Evolutionary conservation across 305 asterid genomes (phyloP), one percentile per base, ranked within the genome.

Genomic region (Solanum hybrid): DNA sequence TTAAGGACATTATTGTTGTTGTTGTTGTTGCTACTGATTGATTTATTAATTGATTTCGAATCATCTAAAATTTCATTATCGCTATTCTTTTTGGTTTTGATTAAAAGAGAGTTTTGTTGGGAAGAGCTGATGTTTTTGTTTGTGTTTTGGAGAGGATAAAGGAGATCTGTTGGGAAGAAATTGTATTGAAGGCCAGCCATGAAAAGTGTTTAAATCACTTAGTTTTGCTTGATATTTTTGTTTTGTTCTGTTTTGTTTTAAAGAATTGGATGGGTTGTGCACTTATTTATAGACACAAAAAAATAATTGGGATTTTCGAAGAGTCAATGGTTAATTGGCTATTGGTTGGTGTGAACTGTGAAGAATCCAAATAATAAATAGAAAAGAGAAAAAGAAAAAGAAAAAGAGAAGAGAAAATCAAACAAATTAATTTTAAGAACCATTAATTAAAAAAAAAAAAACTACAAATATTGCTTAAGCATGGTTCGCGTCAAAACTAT

Each of bases 161-260:
- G 77, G 87, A 92, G 89, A 88, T 92, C 93, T 13, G 93, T 92
- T 78, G 93, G 93, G 87, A 92, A 92, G 76, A 90, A 90, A 22
- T 90, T 90, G 91, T 92, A 92, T 51, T 89, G 92, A 72, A 90
- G 92, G 27, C 93, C 92, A 51, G 92, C 93, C 93, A 91, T 91
- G 73, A 90, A 79, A 73, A 33, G n/a, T 83, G 65, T 14, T 26
- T 12, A 79, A 32, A 89, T 37, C 5, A 7, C 26, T 17, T 32
- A 70, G 78, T 68, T 31, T 87, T 26, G 12, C 11, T 13, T 73
- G 79, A 73, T 34, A 24, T 8, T 51, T 76, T 45, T 75, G 65
- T 75, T 85, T 29, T 41, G 81, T 81, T 89, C 6, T 41, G 57
- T 41, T 41, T 41, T 51, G 31, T 41, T 39, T 24, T 29, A 51